Evolutionary conservation across 768 basidiomycete species (phyloP).

Genomic region (Fomitopsis serialis): DNA sequence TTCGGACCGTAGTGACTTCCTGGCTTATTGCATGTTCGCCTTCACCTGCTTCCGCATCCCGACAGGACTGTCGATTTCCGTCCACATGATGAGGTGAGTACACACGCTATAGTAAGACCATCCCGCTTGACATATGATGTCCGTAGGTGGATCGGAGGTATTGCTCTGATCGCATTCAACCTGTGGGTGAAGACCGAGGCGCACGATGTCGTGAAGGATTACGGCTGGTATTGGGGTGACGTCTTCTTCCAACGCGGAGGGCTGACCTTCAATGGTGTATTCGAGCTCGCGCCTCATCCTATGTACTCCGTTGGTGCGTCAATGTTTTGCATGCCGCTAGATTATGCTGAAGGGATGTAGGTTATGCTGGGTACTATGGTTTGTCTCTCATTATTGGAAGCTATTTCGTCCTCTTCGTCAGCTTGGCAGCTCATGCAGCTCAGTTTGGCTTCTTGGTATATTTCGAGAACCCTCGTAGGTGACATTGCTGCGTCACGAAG

Average conservation of each 20-base stretch:
- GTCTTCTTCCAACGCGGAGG: constrained; percentile 90
- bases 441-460: constrained; percentile 95
- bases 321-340: background rate
- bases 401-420: constrained; percentile 87
- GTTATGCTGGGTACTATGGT: constrained; percentile 94
- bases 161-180: constrained; percentile 87
- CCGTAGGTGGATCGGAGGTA: constrained; percentile 79
- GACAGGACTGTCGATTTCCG: constrained; percentile 58
- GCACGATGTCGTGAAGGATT: constrained; percentile 95
- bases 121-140: background rate
- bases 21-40: constrained; percentile 93
- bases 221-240: constrained; percentile 98
- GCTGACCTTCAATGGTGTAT: constrained; percentile 96
- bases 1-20: constrained; percentile 66
- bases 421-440: constrained; percentile 89
- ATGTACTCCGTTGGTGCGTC: constrained; percentile 87
- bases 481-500: background rate
- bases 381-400: constrained; percentile 86
- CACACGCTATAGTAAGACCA: background rate
- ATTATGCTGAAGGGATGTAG: background rate
- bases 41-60: constrained; percentile 90
- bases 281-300: constrained; percentile 88
- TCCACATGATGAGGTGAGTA: constrained; percentile 73
- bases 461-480: constrained; percentile 96
- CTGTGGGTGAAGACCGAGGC: constrained; percentile 99